Percentiles rank a stretch among this genome's conserved stretches.
Evolutionary conservation across 169 alveolate species (phyloP).

Genomic region (Plasmodium sp.): DNA sequence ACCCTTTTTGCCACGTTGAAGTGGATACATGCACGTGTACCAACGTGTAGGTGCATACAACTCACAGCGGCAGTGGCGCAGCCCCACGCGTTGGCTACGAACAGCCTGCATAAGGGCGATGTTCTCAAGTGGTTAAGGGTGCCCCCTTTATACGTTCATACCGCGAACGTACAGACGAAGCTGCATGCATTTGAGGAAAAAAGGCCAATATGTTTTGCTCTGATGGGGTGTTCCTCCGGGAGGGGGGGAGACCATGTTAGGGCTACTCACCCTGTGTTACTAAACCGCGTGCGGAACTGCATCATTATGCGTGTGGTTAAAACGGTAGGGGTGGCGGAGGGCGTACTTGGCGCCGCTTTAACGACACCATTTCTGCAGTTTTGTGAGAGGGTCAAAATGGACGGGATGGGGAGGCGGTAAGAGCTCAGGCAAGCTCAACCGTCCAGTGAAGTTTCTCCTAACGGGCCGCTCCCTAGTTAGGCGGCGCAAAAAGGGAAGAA

Average conservation of each 20-base stretch:
- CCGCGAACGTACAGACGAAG: background rate
- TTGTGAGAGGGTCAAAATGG: background rate
- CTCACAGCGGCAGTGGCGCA: background rate
- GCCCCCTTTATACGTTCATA: background rate
- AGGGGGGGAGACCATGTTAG: background rate
- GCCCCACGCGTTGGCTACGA: background rate
- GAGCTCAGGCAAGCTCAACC: background rate
- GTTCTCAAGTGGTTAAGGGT: background rate
- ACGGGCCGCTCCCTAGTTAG: background rate
- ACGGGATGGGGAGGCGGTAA: background rate
- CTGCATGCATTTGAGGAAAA: background rate
- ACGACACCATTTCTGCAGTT: background rate
- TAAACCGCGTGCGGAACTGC: background rate
- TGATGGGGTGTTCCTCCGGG: background rate
- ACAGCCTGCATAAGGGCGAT: background rate
- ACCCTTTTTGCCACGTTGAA: background rate
- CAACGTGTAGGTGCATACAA: background rate
- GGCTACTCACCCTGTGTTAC: background rate
- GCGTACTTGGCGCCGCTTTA: background rate
- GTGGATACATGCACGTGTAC: background rate
- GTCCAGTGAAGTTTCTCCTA: background rate
- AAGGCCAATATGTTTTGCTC: background rate
- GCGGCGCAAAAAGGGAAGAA: background rate
- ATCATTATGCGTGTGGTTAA: background rate
- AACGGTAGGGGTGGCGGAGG: background rate